phyloP scores from a whole-genome alignment of 352 stramenopile genomes.

The Globisporangium paddicum region DNA sequence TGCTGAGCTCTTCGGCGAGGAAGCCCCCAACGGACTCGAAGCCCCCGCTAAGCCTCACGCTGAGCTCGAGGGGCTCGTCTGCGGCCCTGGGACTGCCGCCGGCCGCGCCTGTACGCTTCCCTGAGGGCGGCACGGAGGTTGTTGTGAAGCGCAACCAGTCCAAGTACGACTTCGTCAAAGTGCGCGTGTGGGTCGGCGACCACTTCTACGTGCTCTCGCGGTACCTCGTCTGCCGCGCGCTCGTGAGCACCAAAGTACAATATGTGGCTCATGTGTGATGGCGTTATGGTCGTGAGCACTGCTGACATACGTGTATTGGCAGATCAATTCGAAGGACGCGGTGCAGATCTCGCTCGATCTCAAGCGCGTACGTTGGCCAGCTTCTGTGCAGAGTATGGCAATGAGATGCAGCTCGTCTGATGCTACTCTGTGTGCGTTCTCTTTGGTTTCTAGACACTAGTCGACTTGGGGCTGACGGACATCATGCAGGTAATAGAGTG shows the following conservation, averaged over 20 bases:
- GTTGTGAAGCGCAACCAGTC: slow-evolving; percentile 82
- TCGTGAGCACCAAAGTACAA: slow-evolving; percentile 78
- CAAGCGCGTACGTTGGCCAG: slow-evolving; percentile 50
- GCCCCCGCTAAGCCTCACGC: background rate
- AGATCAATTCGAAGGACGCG: slow-evolving; percentile 83
- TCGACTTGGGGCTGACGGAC: slow-evolving; percentile 80
- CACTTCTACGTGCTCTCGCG: slow-evolving; percentile 87
- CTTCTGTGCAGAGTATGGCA: too few species aligned
- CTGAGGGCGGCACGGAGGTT: slow-evolving; percentile 25
- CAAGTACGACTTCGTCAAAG: slow-evolving; percentile 90
- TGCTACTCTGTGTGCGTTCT: too few species aligned
- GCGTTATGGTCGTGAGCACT: background rate
- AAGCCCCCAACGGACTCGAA: slow-evolving; percentile 5
- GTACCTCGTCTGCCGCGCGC: slow-evolving; percentile 78
- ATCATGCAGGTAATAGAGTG: slow-evolving; percentile 53
- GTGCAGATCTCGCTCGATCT: slow-evolving; percentile 87
- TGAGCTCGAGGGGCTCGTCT: slow-evolving; percentile 1
- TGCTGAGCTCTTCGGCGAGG: slow-evolving; percentile 3
- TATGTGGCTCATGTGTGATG: background rate
- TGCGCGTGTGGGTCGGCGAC: slow-evolving; percentile 87
- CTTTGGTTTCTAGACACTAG: slow-evolving; percentile 49
- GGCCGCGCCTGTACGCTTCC: slow-evolving; percentile 11
- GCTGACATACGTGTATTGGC: background rate
- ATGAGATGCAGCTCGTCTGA: too few species aligned
- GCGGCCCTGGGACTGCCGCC: background rate